These are phyloP conservation scores for Cicer cuneatum DNA, from an alignment of 306 rosid species.

Conservation along the genomic window DNA sequence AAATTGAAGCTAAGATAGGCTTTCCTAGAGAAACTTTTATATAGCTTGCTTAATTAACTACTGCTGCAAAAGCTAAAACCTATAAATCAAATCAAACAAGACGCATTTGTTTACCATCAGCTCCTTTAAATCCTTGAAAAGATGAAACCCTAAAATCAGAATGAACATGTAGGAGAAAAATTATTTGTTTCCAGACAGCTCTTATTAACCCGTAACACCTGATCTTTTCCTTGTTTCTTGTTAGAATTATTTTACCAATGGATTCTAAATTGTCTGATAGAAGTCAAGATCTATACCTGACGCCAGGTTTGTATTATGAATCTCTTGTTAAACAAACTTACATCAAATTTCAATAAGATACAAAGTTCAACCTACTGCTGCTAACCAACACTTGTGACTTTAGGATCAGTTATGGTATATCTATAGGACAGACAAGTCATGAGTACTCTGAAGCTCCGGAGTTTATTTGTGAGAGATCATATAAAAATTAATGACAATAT, in stretches of 20 bases:
- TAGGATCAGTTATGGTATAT: not conserved
- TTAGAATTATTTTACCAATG: not conserved
- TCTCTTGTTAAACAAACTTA: slow-evolving; percentile 12
- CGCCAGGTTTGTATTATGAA: slow-evolving; percentile 28
- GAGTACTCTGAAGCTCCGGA: slow-evolving; percentile 13
- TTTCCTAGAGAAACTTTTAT: not conserved
- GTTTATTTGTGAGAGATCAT: not conserved
- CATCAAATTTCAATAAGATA: slow-evolving; percentile 15
- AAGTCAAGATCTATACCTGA: slow-evolving; percentile 17
- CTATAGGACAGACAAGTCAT: slow-evolving; percentile 23
- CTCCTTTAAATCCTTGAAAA: slow-evolving; percentile 10
- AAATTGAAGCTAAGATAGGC: not conserved
- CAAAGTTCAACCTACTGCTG: not conserved
- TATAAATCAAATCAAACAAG: not conserved
- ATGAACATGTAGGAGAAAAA: slow-evolving; percentile 5
- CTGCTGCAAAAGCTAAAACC: slow-evolving; percentile 7
- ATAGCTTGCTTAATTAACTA: slow-evolving; percentile 14
- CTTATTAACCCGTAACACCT: too few species aligned
- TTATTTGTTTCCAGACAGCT: too few species aligned
- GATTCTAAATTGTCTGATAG: slow-evolving; percentile 13
- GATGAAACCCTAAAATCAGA: slow-evolving; percentile 4
- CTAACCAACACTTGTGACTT: slow-evolving; percentile 14
- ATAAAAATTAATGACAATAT: not conserved
- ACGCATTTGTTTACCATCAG: not conserved
- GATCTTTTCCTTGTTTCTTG: too few species aligned